phyloP scores from a whole-genome alignment of 148 eudicot genomes.

The Camellia granthamiana region DNA sequence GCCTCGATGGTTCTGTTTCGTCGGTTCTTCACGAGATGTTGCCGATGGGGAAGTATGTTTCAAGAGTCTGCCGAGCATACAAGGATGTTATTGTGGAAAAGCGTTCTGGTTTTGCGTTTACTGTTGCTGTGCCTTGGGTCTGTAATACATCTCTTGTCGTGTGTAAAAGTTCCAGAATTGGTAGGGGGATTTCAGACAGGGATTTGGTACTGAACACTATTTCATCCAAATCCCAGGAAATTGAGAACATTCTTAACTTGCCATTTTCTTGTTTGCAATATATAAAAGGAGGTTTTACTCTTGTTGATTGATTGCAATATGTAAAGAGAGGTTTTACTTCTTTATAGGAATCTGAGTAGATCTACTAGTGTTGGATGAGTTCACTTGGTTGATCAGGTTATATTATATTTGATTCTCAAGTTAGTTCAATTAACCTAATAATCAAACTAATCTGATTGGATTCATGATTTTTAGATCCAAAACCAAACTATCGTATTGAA shows the following conservation, averaged over 20 bases:
- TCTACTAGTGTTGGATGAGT: too few species aligned
- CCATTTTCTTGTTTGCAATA: conserved; percentile 75
- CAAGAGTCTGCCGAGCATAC: conserved; percentile 62
- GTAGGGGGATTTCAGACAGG: conserved; percentile 21
- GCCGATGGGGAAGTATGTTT: conserved; percentile 69
- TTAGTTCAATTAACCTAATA: too few species aligned
- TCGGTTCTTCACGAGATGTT: conserved; percentile 26
- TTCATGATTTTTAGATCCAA: too few species aligned
- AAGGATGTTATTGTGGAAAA: conserved; percentile 48
- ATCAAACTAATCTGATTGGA: too few species aligned
- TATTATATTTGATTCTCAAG: too few species aligned
- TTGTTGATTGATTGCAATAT: conserved; percentile 33
- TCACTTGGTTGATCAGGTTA: too few species aligned
- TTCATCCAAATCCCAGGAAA: conserved; percentile 40
- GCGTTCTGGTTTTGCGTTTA: conserved; percentile 51
- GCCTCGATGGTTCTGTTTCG: conserved; percentile 28
- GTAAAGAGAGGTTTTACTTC: too few species aligned
- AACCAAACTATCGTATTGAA: too few species aligned
- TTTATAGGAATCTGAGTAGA: too few species aligned
- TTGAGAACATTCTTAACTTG: conserved; percentile 51
- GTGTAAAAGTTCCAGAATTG: conserved; percentile 45
- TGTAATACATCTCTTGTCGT: conserved; percentile 83
- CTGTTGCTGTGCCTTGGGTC: conserved; percentile 72
- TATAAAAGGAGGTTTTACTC: conserved; percentile 58
- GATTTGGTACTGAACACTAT: conserved; percentile 48